A percentile compares a stretch with the other conserved stretches of the same genome.
Evolutionary conservation across 2,329 filamentous ascomycete genomes (phyloP).

Genomic region (Malbranchea cinnamomea): DNA sequence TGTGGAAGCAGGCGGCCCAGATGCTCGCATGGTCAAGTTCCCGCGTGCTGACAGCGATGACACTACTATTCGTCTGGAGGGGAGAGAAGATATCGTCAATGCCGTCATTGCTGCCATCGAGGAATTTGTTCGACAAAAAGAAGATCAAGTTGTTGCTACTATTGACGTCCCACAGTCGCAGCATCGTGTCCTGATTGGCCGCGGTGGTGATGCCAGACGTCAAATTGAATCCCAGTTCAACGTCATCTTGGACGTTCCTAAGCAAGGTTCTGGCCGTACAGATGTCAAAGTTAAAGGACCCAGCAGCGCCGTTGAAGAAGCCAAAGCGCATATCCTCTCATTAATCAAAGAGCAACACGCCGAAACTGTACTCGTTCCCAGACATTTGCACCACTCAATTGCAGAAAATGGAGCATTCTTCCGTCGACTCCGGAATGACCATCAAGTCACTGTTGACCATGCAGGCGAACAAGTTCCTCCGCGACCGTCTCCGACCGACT

Average conservation of each 20-base stretch:
- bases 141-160: constrained; percentile 63
- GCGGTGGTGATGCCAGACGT: constrained; percentile 74
- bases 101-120: constrained; percentile 76
- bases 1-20: constrained; percentile 72
- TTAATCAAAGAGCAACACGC: constrained; percentile 76
- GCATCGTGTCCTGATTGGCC: constrained; percentile 81
- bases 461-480: constrained; percentile 62
- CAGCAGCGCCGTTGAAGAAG: constrained; percentile 63
- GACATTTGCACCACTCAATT: constrained; percentile 67
- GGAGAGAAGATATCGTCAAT: constrained; percentile 67
- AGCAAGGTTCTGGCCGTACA: constrained; percentile 70
- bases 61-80: constrained; percentile 76
- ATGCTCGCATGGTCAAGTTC: constrained; percentile 85
- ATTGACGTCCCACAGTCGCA: constrained; percentile 79
- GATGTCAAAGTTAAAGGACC: constrained; percentile 75
- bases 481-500: constrained; percentile 42
- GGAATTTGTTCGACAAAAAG: constrained; percentile 65
- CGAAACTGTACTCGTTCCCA: constrained; percentile 73
- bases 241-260: constrained; percentile 78
- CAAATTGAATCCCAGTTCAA: constrained; percentile 74
- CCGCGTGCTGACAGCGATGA: constrained; percentile 75
- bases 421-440: constrained; percentile 72
- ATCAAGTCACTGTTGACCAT: constrained; percentile 84
- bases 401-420: constrained; percentile 81
- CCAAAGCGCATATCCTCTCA: constrained; percentile 65